Evolutionary conservation across 306 rosid genomes (phyloP).

Genomic region (Dalbergia cultrata): DNA sequence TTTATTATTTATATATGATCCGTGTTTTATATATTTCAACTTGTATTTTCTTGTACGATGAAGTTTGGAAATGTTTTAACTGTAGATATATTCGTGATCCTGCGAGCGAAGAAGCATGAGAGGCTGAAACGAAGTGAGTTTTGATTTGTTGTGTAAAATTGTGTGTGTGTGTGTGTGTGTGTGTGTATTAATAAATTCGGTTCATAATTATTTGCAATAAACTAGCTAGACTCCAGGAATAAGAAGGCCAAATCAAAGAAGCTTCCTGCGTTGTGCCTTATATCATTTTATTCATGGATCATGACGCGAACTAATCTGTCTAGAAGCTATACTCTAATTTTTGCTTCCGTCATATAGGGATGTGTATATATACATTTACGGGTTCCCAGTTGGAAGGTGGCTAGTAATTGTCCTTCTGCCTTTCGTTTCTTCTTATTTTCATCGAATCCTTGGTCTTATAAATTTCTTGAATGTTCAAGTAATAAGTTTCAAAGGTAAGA

Average conservation of each 20-base stretch:
- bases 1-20: not conserved
- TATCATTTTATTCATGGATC: not conserved
- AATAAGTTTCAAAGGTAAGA: too few species aligned
- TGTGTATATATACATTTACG: not conserved
- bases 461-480: too few species aligned
- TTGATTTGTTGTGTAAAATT: not conserved
- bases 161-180: too few species aligned
- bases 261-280: constrained; percentile 5
- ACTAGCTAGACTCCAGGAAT: not conserved
- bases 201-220: not conserved
- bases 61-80: constrained; percentile 40
- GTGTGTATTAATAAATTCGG: not conserved
- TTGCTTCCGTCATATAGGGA: not conserved
- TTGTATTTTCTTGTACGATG: constrained; percentile 41
- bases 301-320: constrained; percentile 18
- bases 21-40: constrained; percentile 38
- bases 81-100: not conserved
- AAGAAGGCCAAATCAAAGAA: constrained; percentile 36
- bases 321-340: constrained; percentile 1
- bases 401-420: constrained; percentile 1
- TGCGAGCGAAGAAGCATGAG: not conserved
- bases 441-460: too few species aligned
- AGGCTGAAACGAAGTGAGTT: not conserved
- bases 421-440: not conserved
- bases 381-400: not conserved